Base-by-base conservation (phyloP, 169 alveolate genomes). In the Babesia gibsoni region DNA sequence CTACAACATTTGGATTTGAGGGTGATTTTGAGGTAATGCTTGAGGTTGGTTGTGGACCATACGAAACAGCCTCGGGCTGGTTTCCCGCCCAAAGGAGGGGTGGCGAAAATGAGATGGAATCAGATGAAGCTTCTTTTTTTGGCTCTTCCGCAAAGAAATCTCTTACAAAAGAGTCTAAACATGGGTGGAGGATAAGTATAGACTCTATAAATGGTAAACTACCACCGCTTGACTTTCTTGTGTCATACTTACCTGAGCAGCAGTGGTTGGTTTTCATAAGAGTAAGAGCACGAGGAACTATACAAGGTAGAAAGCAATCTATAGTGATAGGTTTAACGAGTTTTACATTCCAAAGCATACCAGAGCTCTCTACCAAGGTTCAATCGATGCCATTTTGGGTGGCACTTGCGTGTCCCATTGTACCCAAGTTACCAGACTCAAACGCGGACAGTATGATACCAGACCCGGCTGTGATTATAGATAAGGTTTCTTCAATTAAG, bases 11-110 rank as follows among this genome's bases (percentile, higher is more conserved):
- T 29, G 67, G 80, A 1, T 65, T 66, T 54, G 50, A 63, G 33
- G 85, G 56, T 10, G 65, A 43, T 33, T 67, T 68, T 52, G 59
- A 89, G 65, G 67, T 81, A 49, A 32, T 82, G 81, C 91, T 93
- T 9, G 94, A 91, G 46, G 53, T 91, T 4, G 83, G 91, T 23
- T 90, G 94, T 46, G 97, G 97, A 0, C 96, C 96, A 32, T 48
- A 70, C 41, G 90, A 77, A 49, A 89, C 82, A 41, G 43, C 86
- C 50, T 90, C 96, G 29, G 90, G 82, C 39, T 91, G 89, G 85
- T 92, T 91, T 27, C 22, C 48, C 0, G 77, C 74, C 0, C 65
- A 49, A 35, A 75, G 73, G 16, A 67, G 67, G 36, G 64, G 49
- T 37, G 22, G 2, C 12, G 35, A n/a, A 5, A 12, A 32, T 20